Evolutionary conservation across 1,139 yeast genomes (phyloP).

Genomic region (Oligophagozyma castellii): DNA sequence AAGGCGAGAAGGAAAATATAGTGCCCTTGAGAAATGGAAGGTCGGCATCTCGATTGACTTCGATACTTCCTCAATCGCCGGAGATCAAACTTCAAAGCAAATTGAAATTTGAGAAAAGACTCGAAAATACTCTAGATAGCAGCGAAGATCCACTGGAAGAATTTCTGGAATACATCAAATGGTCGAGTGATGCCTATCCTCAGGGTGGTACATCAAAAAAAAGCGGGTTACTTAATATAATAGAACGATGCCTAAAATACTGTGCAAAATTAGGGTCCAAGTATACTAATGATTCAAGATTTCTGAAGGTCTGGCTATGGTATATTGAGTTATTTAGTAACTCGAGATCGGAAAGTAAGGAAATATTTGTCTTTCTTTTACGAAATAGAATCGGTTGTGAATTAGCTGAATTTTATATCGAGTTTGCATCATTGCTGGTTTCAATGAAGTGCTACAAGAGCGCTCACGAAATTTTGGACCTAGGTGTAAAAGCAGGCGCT

Average conservation of each 20-base stretch:
- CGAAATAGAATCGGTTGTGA: constrained; percentile 58
- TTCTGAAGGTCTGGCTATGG: constrained; percentile 60
- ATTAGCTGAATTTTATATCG: constrained; percentile 64
- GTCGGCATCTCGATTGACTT: constrained; percentile 45
- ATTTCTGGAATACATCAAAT: constrained; percentile 56
- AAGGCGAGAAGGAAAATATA: constrained; percentile 70
- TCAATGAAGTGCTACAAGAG: constrained; percentile 40
- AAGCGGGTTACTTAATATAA: constrained; percentile 50
- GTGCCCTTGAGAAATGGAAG: constrained; percentile 58
- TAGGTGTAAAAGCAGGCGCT: constrained; percentile 50
- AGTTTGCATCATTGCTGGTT: constrained; percentile 47
- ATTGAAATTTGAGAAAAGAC: constrained; percentile 27
- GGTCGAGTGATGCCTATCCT: constrained; percentile 58
- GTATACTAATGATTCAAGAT: constrained; percentile 74
- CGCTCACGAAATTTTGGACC: constrained; percentile 48
- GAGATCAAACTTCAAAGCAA: constrained; percentile 10
- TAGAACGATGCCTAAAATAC: constrained; percentile 42
- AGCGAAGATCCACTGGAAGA: constrained; percentile 74
- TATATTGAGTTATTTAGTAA: constrained; percentile 6
- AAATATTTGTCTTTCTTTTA: constrained; percentile 57
- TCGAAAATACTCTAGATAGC: constrained; percentile 36
- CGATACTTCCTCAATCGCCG: constrained; percentile 26
- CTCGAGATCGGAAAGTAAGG: constrained; percentile 22
- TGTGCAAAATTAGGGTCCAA: constrained; percentile 32
- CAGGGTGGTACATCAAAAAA: constrained; percentile 58